Conservation (phyloP, 306 rosid genomes). For the Inga laurina region DNA sequence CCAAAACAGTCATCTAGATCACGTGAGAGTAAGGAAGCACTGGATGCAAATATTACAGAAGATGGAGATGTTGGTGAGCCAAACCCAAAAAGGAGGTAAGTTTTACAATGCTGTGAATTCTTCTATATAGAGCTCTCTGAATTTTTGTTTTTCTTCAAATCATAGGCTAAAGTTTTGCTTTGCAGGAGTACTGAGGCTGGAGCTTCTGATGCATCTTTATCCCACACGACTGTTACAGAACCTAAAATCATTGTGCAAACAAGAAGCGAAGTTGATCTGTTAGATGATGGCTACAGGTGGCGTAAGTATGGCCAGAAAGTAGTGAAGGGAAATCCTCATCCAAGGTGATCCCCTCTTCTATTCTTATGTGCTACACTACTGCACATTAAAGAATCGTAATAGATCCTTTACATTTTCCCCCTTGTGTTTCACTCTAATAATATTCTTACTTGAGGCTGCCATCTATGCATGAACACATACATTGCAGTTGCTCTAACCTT, state of each 20-base stretch:
- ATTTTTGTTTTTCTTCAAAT: conserved; percentile 7
- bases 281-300: conserved; percentile 98
- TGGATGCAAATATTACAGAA: conserved; percentile 54
- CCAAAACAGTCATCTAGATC: conserved; percentile 50
- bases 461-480: not conserved
- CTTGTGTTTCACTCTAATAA: not conserved
- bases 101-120: conserved; percentile 21
- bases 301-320: conserved; percentile 98
- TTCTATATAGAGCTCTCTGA: conserved; percentile 11
- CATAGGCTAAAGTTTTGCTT: conserved; percentile 21
- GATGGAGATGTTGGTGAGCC: conserved; percentile 65
- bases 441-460: conserved; percentile 16
- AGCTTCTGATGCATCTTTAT: conserved; percentile 56
- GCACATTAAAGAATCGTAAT: not conserved
- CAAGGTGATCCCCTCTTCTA: conserved; percentile 61
- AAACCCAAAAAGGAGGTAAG: conserved; percentile 85
- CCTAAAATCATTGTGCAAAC: conserved; percentile 97
- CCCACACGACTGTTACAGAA: conserved; percentile 87
- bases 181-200: conserved; percentile 73
- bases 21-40: conserved; percentile 71
- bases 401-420: not conserved
- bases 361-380: conserved; percentile 17
- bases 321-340: conserved; percentile 98
- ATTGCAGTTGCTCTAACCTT: not conserved
- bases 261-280: conserved; percentile 91